phyloP scores from a whole-genome alignment of 306 rosid genomes.

The Myrica gale region DNA sequence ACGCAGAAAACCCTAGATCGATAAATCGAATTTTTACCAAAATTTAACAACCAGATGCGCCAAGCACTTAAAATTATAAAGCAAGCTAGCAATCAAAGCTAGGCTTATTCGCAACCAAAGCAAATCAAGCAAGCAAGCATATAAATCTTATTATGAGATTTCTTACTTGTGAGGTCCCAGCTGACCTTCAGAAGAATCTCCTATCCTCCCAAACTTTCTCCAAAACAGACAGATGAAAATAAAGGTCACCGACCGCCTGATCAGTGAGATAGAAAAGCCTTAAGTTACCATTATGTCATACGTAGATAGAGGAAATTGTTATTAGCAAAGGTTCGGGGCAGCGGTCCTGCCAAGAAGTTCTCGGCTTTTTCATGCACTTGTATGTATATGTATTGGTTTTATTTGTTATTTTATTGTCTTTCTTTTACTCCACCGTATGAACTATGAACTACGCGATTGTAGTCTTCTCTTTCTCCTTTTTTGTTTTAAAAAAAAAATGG shows the following conservation, averaged over 20 bases:
- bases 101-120: conserved; percentile 22
- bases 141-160: conserved; percentile 4
- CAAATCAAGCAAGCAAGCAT: conserved; percentile 1
- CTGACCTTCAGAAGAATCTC: conserved; percentile 14
- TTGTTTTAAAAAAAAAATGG: too few species aligned
- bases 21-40: background rate
- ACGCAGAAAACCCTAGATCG: conserved; percentile 31
- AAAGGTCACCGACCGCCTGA: background rate
- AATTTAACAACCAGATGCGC: background rate
- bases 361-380: too few species aligned
- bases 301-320: background rate
- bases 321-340: background rate
- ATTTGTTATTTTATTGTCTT: too few species aligned
- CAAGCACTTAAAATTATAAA: background rate
- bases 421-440: too few species aligned
- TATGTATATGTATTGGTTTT: background rate
- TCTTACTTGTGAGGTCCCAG: conserved; percentile 36
- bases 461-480: too few species aligned
- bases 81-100: background rate
- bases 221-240: conserved; percentile 1
- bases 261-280: background rate
- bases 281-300: background rate
- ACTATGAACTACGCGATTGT: too few species aligned
- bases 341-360: too few species aligned
- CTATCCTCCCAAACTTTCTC: background rate